Evolutionary conservation across 495 filamentous ascomycete species (phyloP).

Genomic region (Neurospora sp.): DNA sequence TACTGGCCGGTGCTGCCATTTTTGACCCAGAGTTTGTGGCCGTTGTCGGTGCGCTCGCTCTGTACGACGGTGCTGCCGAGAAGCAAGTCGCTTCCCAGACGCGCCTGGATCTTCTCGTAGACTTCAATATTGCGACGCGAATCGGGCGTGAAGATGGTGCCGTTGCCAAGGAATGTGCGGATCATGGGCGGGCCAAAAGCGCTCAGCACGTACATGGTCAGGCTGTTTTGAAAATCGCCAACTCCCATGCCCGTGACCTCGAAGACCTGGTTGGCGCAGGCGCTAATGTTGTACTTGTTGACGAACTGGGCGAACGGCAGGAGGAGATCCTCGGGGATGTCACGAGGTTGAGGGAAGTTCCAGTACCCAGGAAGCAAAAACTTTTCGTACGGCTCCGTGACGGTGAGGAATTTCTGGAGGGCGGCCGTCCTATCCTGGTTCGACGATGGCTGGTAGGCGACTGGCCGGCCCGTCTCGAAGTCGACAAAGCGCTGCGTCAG

Average conservation of each 20-base stretch:
- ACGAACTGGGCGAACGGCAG: slow-evolving; percentile 37
- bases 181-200: slow-evolving; percentile 32
- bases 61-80: slow-evolving; percentile 25
- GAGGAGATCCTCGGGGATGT: slow-evolving; percentile 38
- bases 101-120: slow-evolving; percentile 26
- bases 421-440: slow-evolving; percentile 18
- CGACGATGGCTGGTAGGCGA: slow-evolving; percentile 10
- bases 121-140: slow-evolving; percentile 31
- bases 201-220: slow-evolving; percentile 32
- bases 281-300: slow-evolving; percentile 21
- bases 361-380: slow-evolving; percentile 29
- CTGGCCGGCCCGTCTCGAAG: slow-evolving; percentile 26
- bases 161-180: slow-evolving; percentile 21
- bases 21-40: slow-evolving; percentile 27
- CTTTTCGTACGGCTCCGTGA: slow-evolving; percentile 26
- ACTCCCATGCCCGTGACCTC: slow-evolving; percentile 33
- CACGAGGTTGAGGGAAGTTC: slow-evolving; percentile 26
- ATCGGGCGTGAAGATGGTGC: slow-evolving; percentile 17
- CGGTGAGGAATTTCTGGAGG: slow-evolving; percentile 25
- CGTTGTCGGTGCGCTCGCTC: slow-evolving; percentile 15
- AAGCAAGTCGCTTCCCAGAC: slow-evolving; percentile 27
- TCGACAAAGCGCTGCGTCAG: slow-evolving; percentile 27
- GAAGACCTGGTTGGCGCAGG: slow-evolving; percentile 20
- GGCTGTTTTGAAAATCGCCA: slow-evolving; percentile 21
- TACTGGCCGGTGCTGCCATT: slow-evolving; percentile 9